These are phyloP conservation scores for Rickenella mellea DNA, from an alignment of 768 basidiomycete species.

Conservation along the genomic window DNA sequence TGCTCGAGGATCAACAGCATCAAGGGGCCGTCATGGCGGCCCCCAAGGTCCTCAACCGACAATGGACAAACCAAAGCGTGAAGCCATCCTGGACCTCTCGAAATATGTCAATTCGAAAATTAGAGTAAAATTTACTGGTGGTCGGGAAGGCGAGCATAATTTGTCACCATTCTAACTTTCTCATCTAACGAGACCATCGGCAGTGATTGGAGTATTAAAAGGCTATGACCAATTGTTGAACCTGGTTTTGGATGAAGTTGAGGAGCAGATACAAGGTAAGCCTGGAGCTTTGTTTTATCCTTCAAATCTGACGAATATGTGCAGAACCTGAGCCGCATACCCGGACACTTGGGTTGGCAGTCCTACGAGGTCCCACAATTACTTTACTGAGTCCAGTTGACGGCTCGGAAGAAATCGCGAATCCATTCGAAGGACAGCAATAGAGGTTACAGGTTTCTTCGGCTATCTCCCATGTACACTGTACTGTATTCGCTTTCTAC, in stretches of 20 bases:
- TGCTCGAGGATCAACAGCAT: conserved; percentile 31
- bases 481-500: background rate
- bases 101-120: conserved; percentile 92
- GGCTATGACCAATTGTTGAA: conserved; percentile 96
- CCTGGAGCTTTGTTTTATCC: conserved; percentile 7
- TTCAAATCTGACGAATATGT: conserved; percentile 6
- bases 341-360: conserved; percentile 72
- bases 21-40: conserved; percentile 41
- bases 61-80: conserved; percentile 76
- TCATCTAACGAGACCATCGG: conserved; percentile 4
- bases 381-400: conserved; percentile 92
- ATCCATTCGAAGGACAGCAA: conserved; percentile 75
- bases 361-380: conserved; percentile 89
- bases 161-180: conserved; percentile 2
- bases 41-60: conserved; percentile 36
- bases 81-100: conserved; percentile 90
- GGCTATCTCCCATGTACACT: background rate
- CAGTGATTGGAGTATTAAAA: conserved; percentile 88
- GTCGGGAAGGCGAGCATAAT: conserved; percentile 67
- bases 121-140: conserved; percentile 96
- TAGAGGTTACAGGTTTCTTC: conserved; percentile 19
- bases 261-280: conserved; percentile 70
- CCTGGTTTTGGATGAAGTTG: conserved; percentile 92
- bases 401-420: conserved; percentile 89
- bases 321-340: conserved; percentile 58